Percentiles rank a stretch among this genome's conserved stretches.
phyloP scores from a whole-genome alignment of 148 eudicot genomes.

The Selenicereus undatus region DNA sequence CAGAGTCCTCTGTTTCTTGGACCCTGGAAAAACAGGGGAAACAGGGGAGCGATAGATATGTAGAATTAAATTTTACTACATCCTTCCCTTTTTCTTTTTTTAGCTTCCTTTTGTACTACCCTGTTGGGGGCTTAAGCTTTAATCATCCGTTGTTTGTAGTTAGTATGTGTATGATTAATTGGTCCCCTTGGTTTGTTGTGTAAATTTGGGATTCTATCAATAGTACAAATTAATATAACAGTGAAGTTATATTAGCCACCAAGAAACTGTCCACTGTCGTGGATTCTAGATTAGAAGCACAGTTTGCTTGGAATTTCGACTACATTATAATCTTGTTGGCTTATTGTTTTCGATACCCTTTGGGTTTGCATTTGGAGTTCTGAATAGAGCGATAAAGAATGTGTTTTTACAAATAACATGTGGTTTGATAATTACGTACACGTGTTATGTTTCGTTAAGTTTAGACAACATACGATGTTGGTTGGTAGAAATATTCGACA shows the following conservation, averaged over 20 bases:
- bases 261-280: background rate
- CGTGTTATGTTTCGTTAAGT: background rate
- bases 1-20: slow-evolving; percentile 16
- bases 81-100: background rate
- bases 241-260: background rate
- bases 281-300: background rate
- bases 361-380: background rate
- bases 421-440: background rate
- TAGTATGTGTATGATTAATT: slow-evolving; percentile 24
- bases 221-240: background rate
- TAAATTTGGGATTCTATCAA: slow-evolving; percentile 17
- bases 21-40: background rate
- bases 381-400: background rate
- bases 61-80: background rate
- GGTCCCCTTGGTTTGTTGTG: slow-evolving; percentile 27
- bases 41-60: background rate
- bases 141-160: too few relatives aligned
- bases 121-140: too few relatives aligned
- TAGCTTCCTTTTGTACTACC: background rate
- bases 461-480: background rate
- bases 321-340: background rate
- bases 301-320: background rate
- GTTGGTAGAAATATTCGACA: too few relatives aligned
- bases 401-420: background rate
- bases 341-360: too few relatives aligned